Evolutionary conservation across 2,329 filamentous ascomycete genomes (phyloP), one percentile per base, ranked within the genome.

Genomic region (Aspergillus clavatus): DNA sequence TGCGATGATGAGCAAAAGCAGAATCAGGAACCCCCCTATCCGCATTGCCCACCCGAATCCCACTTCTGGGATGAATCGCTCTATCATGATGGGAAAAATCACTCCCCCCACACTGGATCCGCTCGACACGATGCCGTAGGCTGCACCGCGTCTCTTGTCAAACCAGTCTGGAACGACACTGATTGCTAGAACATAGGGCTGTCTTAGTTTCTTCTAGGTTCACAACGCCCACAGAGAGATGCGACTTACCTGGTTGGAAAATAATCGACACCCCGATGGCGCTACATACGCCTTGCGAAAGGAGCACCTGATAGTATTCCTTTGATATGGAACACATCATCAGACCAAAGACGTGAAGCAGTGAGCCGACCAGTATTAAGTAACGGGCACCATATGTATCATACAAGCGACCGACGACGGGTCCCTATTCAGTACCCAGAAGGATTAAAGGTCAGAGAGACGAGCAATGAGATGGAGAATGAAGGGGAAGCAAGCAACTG

Each of bases 351-450:
- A 80, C 74, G 47, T 81, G 77, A 43, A 81, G 56, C 43, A 80
- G 66, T 3, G 72, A 72, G 16, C 78, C 78, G 23, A 67, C 57
- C 0, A 77, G 33, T 1, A 80, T 58, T 1, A 86, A 43, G 36
- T 68, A 74, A 22, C 76, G 73, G 0, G 83, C 80, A 0, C 84
- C 84, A 45, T 80, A 78, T 45, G 71, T 77, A 55, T 87, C 84
- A 53, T 77, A 85, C 0, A 83, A 38, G 31, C 77, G 79, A 1
- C 84, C 84, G n/a, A 82, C 74, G 6, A 86, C 55, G 0, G 81
- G 80, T 0, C 82, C 81, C 53, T 57, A 27, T 53, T 66, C 59
- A 24, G 56, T 63, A 57, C n/a, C n/a, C n/a, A n/a, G n/a, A n/a
- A n/a, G n/a, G n/a, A n/a, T n/a, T n/a, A n/a, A n/a, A n/a, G n/a